Evolutionary conservation across 306 rosid genomes (phyloP).

Genomic region (Gynostemma pentaphyllum): DNA sequence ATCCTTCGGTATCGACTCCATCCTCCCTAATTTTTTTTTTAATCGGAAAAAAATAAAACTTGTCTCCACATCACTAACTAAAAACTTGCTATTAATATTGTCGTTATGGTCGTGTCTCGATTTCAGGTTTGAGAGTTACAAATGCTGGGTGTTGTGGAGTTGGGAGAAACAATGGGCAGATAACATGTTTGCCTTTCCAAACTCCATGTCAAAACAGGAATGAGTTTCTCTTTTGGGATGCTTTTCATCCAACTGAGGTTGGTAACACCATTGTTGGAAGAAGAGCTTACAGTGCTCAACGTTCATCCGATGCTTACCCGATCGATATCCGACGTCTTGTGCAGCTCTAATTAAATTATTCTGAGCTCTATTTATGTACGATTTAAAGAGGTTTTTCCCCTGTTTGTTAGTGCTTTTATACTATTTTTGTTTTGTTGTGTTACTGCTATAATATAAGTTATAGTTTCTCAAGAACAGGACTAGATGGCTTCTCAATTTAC

Average conservation of each 20-base stretch:
- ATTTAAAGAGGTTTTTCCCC: not conserved
- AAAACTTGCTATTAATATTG: too few species aligned
- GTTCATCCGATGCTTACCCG: constrained; percentile 84
- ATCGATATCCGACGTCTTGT: constrained; percentile 58
- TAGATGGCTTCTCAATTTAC: not conserved
- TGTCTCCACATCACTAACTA: too few species aligned
- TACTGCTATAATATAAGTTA: not conserved
- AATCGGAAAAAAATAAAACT: too few species aligned
- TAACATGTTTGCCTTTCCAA: constrained; percentile 72
- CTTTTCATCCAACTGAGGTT: constrained; percentile 83
- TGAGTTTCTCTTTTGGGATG: constrained; percentile 79
- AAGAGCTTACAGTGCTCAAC: constrained; percentile 70
- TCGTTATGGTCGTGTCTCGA: too few species aligned
- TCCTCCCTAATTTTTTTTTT: too few species aligned
- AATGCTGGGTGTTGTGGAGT: constrained; percentile 90
- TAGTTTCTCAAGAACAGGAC: not conserved
- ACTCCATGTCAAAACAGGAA: constrained; percentile 56
- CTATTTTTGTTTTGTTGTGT: not conserved
- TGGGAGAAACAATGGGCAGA: constrained; percentile 89
- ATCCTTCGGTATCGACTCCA: constrained; percentile 41
- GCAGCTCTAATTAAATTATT: constrained; percentile 23
- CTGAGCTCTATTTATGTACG: not conserved
- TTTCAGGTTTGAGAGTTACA: constrained; percentile 59
- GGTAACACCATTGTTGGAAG: constrained; percentile 45
- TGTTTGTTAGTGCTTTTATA: too few species aligned